These are phyloP conservation scores for Alternaria brassicicola DNA, from an alignment of 2,329 filamentous ascomycete genomes.

Conservation along the genomic window DNA sequence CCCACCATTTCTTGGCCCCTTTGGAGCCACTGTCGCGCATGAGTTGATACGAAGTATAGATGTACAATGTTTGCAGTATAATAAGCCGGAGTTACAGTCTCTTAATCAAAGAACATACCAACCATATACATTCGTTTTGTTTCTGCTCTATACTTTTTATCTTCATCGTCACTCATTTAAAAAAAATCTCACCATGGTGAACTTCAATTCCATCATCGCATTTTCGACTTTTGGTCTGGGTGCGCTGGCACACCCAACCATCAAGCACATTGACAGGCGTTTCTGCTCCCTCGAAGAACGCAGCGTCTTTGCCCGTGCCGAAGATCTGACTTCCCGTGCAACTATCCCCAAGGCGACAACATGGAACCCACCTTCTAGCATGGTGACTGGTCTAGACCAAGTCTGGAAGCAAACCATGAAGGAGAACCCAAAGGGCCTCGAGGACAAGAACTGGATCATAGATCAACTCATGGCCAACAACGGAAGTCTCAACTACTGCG, in stretches of 20 bases:
- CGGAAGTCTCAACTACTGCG: conserved; percentile 51
- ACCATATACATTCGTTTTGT: not conserved
- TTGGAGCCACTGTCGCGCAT: not conserved
- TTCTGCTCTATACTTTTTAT: not conserved
- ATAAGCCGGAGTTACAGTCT: not conserved
- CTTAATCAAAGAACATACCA: no score
- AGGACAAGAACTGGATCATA: conserved; percentile 41
- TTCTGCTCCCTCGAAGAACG: conserved; percentile 26
- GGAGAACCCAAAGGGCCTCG: conserved; percentile 29
- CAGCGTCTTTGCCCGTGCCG: conserved; percentile 19
- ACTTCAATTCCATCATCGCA: conserved; percentile 21
- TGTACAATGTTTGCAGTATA: not conserved
- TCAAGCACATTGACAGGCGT: conserved; percentile 32
- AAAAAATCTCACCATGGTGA: conserved; percentile 24
- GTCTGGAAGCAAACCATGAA: conserved; percentile 34
- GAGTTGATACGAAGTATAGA: no score
- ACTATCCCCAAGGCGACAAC: conserved; percentile 26
- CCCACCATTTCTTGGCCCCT: not conserved
- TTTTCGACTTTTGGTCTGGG: conserved; percentile 22
- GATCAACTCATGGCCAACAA: conserved; percentile 39
- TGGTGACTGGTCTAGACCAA: conserved; percentile 34
- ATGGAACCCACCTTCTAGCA: conserved; percentile 32
- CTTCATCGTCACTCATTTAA: not conserved
- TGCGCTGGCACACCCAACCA: conserved; percentile 33
- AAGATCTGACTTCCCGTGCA: conserved; percentile 17